Conservation (phyloP, 1,284 basidiomycete genomes). For the Volvariella volvacea region DNA sequence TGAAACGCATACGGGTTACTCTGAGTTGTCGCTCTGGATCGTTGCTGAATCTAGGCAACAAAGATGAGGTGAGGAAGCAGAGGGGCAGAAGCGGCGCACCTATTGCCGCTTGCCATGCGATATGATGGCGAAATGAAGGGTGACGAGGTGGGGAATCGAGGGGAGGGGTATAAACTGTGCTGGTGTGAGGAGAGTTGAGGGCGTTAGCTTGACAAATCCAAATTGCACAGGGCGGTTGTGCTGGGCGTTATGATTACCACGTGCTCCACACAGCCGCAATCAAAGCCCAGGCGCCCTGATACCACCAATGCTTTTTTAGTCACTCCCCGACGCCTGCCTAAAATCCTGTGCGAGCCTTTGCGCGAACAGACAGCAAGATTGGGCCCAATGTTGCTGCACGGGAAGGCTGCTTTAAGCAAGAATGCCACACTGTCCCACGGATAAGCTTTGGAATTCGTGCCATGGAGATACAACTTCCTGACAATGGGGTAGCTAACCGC, state of each 20-base stretch:
- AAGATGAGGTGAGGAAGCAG: neutral
- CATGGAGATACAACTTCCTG: too few species aligned
- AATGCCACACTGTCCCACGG: too few species aligned
- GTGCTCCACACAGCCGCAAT: conserved; percentile 1
- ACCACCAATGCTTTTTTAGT: too few species aligned
- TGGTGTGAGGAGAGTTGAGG: too few species aligned
- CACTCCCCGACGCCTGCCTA: too few species aligned
- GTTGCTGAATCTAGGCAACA: conserved; percentile 24
- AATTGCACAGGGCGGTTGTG: neutral
- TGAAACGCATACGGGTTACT: conserved; percentile 32
- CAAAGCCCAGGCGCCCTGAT: too few species aligned
- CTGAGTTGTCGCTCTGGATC: conserved; percentile 37
- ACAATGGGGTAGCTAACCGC: too few species aligned
- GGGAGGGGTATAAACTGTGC: neutral
- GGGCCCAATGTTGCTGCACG: too few species aligned
- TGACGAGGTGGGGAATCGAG: neutral
- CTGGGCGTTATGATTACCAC: neutral
- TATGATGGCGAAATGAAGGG: neutral
- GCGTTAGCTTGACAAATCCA: neutral
- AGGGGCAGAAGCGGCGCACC: neutral
- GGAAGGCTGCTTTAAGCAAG: too few species aligned
- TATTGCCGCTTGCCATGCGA: neutral
- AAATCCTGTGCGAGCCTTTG: too few species aligned
- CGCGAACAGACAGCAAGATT: too few species aligned
- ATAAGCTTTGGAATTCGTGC: too few species aligned